Conservation (phyloP, 768 basidiomycete species). For the Boletus sensibilis region DNA sequence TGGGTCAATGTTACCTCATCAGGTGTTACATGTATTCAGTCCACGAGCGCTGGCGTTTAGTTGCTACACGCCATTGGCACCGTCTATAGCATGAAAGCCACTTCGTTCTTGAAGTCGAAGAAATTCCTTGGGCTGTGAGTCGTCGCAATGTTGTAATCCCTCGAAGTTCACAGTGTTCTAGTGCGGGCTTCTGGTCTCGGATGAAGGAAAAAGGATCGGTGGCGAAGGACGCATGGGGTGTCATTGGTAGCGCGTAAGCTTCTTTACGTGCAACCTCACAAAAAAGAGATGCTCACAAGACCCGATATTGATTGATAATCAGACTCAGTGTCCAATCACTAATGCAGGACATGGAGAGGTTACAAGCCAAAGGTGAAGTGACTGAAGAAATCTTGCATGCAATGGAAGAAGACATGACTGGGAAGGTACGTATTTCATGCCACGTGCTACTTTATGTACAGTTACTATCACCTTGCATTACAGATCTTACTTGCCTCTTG, state of each 20-base stretch:
- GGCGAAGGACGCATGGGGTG: constrained; percentile 96
- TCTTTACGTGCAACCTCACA: constrained; percentile 23
- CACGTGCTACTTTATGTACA: neutral
- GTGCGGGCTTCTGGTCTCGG: constrained; percentile 88
- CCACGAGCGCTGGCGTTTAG: constrained; percentile 33
- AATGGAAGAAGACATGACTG: constrained; percentile 90
- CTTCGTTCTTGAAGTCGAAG: constrained; percentile 86
- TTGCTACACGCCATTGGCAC: constrained; percentile 87
- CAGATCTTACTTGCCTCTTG: constrained; percentile 95
- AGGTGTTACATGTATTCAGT: constrained; percentile 1
- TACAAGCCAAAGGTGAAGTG: constrained; percentile 86
- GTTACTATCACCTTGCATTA: neutral
- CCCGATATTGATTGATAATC: constrained; percentile 30
- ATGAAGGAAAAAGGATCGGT: constrained; percentile 92
- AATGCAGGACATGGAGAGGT: constrained; percentile 80
- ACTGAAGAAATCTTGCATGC: constrained; percentile 83
- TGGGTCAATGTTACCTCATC: constrained; percentile 33
- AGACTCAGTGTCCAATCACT: constrained; percentile 29
- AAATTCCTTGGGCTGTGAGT: constrained; percentile 88
- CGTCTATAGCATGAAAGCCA: constrained; percentile 91
- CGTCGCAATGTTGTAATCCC: constrained; percentile 3
- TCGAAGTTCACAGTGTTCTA: constrained; percentile 27
- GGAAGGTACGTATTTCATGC: constrained; percentile 56
- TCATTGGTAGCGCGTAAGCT: constrained; percentile 90
- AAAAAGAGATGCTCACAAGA: constrained; percentile 60